Conservation (phyloP, 2,329 filamentous ascomycete species). For the Akanthomyces lecanii region DNA sequence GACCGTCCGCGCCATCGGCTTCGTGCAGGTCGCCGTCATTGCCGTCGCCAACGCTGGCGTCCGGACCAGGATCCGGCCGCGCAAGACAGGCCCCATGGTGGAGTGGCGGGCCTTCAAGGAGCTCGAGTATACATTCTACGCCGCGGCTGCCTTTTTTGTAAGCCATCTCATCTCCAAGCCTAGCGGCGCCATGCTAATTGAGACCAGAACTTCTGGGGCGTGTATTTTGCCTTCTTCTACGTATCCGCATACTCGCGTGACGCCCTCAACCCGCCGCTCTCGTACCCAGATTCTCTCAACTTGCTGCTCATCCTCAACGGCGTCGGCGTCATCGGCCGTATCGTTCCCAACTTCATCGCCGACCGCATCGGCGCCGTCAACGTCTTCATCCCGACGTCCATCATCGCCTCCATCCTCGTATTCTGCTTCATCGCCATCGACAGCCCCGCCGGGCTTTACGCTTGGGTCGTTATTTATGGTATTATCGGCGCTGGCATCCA, state of each 20-base stretch:
- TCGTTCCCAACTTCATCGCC: constrained; percentile 55
- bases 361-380: constrained; percentile 58
- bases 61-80: constrained; percentile 39
- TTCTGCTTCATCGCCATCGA: constrained; percentile 58
- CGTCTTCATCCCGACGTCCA: constrained; percentile 47
- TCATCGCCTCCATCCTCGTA: constrained; percentile 39
- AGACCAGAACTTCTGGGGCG: constrained; percentile 43
- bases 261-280: constrained; percentile 35
- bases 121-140: constrained; percentile 31
- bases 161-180: constrained; percentile 1
- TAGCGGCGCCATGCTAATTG: not conserved
- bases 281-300: constrained; percentile 51
- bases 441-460: constrained; percentile 49
- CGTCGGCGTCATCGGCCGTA: constrained; percentile 52
- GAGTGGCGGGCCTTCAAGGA: constrained; percentile 45
- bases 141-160: constrained; percentile 31
- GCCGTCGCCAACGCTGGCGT: constrained; percentile 35
- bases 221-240: constrained; percentile 60
- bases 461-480: constrained; percentile 60
- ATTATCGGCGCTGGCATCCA: constrained; percentile 59
- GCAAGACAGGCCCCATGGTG: constrained; percentile 37
- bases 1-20: constrained; percentile 56
- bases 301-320: constrained; percentile 63
- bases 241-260: constrained; percentile 46
- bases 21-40: constrained; percentile 49